Percentiles rank a stretch among this genome's conserved stretches.
Evolutionary conservation across 2,329 filamentous ascomycete genomes (phyloP).

Genomic region (Talaromyces verruculosus): DNA sequence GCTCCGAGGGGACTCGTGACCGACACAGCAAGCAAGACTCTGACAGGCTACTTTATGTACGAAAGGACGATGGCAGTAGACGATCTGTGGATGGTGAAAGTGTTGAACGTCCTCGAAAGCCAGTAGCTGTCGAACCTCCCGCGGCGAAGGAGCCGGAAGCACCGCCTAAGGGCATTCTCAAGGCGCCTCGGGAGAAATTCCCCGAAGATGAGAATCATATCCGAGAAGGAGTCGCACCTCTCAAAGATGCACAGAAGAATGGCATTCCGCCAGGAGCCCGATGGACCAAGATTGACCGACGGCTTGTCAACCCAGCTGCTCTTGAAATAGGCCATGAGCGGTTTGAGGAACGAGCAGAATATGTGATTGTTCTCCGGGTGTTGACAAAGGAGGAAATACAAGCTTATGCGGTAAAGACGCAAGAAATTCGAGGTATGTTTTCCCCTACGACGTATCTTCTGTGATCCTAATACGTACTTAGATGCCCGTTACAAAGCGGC

Average conservation of each 20-base stretch:
- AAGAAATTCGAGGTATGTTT: conserved; percentile 71
- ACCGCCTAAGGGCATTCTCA: conserved; percentile 76
- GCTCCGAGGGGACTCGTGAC: conserved; percentile 28
- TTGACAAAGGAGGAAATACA: conserved; percentile 87
- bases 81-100: conserved; percentile 25
- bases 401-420: conserved; percentile 77
- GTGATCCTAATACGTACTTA: conserved; percentile 22
- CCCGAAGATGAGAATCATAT: conserved; percentile 82
- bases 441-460: not conserved
- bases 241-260: conserved; percentile 76
- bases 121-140: conserved; percentile 30
- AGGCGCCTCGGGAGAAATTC: conserved; percentile 76
- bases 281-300: conserved; percentile 90
- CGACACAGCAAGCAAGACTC: conserved; percentile 22
- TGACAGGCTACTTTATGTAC: conserved; percentile 13
- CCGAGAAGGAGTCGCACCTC: conserved; percentile 86
- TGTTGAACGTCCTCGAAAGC: conserved; percentile 30
- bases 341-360: conserved; percentile 88
- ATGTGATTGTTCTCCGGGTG: conserved; percentile 88
- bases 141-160: conserved; percentile 60
- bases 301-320: conserved; percentile 85
- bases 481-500: conserved; percentile 40
- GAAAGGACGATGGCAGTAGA: conserved; percentile 23
- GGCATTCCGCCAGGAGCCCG: conserved; percentile 76
- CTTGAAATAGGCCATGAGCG: conserved; percentile 83